These are phyloP conservation scores for Rachicladosporium sp. DNA, from an alignment of 2,329 filamentous ascomycete species.

Conservation along the genomic window DNA sequence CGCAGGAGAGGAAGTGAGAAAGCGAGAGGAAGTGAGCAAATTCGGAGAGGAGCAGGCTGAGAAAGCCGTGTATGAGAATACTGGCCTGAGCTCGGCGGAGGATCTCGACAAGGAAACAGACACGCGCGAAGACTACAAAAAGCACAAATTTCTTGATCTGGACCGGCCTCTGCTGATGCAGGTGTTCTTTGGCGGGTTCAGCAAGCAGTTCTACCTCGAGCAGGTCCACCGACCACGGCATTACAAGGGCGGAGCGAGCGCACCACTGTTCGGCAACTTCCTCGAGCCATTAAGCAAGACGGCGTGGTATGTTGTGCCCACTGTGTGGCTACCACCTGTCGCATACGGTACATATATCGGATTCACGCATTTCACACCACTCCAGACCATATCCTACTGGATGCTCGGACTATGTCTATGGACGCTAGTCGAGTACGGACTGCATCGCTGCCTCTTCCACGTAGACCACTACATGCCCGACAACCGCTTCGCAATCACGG, in stretches of 20 bases:
- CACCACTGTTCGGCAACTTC: conserved; percentile 93
- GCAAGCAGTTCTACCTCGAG: conserved; percentile 90
- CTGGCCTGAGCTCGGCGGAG: conserved; percentile 80
- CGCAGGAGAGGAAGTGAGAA: conserved; percentile 21
- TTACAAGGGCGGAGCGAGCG: conserved; percentile 85
- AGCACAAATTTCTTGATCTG: conserved; percentile 87
- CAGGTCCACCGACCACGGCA: conserved; percentile 93
- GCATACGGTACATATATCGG: conserved; percentile 59
- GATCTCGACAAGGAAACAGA: conserved; percentile 85
- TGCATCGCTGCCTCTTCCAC: conserved; percentile 90
- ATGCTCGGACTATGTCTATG: conserved; percentile 62
- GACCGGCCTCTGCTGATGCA: conserved; percentile 74
- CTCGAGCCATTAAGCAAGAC: conserved; percentile 95
- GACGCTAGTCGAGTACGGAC: conserved; percentile 77
- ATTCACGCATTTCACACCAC: conserved; percentile 44
- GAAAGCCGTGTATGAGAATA: conserved; percentile 44
- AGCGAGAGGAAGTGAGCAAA: conserved; percentile 22
- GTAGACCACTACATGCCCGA: conserved; percentile 88
- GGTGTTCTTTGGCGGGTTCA: conserved; percentile 77
- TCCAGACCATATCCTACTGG: conserved; percentile 48
- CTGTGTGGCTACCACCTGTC: conserved; percentile 72
- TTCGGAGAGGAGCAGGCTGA: conserved; percentile 6
- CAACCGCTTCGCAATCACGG: conserved; percentile 71
- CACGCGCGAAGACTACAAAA: conserved; percentile 60
- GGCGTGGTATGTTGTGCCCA: conserved; percentile 82